Percentiles rank a stretch among this genome's conserved stretches.
These are phyloP conservation scores for Chimonanthus praecox DNA, from an alignment of 164 flowering plant species.

Conservation along the genomic window DNA sequence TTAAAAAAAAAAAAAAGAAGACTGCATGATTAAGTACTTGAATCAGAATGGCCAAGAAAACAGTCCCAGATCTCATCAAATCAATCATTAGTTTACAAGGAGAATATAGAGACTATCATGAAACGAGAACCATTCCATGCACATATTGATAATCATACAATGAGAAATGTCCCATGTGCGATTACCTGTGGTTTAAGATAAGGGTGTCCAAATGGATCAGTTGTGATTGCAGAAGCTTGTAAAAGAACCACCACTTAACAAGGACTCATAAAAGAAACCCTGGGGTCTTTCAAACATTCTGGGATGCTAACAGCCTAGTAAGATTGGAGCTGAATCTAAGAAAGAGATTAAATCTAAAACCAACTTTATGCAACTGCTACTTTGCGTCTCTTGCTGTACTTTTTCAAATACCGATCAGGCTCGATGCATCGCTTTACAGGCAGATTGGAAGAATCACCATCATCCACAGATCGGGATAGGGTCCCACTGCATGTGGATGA, in stretches of 20 bases:
- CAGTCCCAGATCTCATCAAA: too few relatives aligned
- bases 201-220: not conserved
- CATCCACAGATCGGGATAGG: conserved; percentile 5
- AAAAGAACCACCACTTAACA: not conserved
- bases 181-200: not conserved
- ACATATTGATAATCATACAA: not conserved
- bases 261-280: not conserved
- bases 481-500: not conserved
- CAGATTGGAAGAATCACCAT: not conserved
- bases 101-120: too few relatives aligned
- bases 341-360: conserved; percentile 9
- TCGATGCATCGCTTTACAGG: conserved; percentile 1
- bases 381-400: conserved; percentile 17
- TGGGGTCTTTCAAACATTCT: too few relatives aligned
- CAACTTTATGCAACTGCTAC: not conserved
- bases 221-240: not conserved
- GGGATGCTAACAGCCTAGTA: not conserved
- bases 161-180: not conserved
- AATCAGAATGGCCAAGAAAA: too few relatives aligned
- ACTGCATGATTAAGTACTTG: too few relatives aligned
- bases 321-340: not conserved
- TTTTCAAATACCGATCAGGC: conserved; percentile 25
- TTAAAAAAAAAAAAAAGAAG: too few relatives aligned
- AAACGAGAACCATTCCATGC: too few relatives aligned
- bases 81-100: too few relatives aligned